phyloP scores from a whole-genome alignment of 2,329 filamentous ascomycete species.

The Penicillium sp. region DNA sequence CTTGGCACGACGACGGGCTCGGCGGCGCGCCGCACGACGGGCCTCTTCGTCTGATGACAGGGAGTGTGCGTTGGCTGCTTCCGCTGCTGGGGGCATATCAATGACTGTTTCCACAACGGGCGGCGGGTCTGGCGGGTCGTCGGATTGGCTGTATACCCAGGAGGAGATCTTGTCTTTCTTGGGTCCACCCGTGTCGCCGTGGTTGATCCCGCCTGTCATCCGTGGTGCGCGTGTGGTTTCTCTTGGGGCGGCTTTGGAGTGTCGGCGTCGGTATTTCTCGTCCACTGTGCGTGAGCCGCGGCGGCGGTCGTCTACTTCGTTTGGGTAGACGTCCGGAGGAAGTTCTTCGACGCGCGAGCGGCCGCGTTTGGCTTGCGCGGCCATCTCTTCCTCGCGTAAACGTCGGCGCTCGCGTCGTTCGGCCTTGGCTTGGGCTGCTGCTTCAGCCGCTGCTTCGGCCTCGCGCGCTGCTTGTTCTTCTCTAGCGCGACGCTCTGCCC shows the following conservation, averaged over 20 bases:
- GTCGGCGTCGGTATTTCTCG: conserved; percentile 36
- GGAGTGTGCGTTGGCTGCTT: conserved; percentile 30
- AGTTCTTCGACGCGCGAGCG: conserved; percentile 31
- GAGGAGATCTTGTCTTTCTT: conserved; percentile 46
- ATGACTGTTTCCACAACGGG: conserved; percentile 45
- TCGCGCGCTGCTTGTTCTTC: conserved; percentile 45
- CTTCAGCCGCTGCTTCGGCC: conserved; percentile 32
- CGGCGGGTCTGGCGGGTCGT: conserved; percentile 46
- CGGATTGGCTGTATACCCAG: conserved; percentile 47
- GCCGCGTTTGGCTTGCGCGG: conserved; percentile 30
- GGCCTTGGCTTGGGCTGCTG: conserved; percentile 34
- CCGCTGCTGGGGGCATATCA: conserved; percentile 35
- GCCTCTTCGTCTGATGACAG: conserved; percentile 43
- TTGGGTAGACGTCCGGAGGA: conserved; percentile 21
- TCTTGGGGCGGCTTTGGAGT: conserved; percentile 26
- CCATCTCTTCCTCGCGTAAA: conserved; percentile 32
- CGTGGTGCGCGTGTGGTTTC: conserved; percentile 26
- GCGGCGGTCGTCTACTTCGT: conserved; percentile 28
- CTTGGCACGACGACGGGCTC: conserved; percentile 37
- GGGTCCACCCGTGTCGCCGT: conserved; percentile 8
- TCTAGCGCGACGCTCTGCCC: conserved; percentile 30
- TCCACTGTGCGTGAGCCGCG: conserved; percentile 31
- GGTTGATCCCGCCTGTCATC: conserved; percentile 32
- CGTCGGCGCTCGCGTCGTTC: conserved; percentile 40
- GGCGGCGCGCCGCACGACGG: conserved; percentile 35